These are phyloP conservation scores for Phialophora chinensis DNA, from an alignment of 2,329 filamentous ascomycete genomes.

Conservation along the genomic window DNA sequence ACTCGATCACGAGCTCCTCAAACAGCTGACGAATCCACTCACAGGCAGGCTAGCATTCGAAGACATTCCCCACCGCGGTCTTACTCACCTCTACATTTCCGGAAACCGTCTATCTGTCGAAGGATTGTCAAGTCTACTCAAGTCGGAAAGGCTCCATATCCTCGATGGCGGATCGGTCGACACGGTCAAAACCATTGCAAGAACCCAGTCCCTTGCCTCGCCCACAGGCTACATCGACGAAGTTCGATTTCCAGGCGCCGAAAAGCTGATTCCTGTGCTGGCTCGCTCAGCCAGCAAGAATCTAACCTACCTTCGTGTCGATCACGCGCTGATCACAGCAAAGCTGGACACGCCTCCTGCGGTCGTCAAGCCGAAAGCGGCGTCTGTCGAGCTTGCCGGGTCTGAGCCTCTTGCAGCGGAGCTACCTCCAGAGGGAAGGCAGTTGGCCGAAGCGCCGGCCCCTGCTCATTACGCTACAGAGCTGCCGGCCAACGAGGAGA, in stretches of 20 bases:
- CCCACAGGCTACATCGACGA: constrained; percentile 39
- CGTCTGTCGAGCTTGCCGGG: constrained; percentile 31
- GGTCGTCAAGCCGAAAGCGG: constrained; percentile 16
- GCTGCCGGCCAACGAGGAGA: constrained; percentile 42
- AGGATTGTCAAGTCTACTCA: constrained; percentile 59
- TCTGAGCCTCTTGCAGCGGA: constrained; percentile 38
- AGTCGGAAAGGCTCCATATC: constrained; percentile 59
- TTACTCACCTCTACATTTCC: constrained; percentile 66
- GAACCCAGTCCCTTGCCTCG: constrained; percentile 33
- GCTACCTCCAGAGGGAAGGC: constrained; percentile 43
- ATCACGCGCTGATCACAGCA: constrained; percentile 61
- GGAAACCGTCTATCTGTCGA: constrained; percentile 63
- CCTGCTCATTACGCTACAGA: constrained; percentile 42
- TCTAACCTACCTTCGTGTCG: constrained; percentile 61
- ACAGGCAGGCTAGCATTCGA: constrained; percentile 62
- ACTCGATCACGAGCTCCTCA: constrained; percentile 60
- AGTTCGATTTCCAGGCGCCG: constrained; percentile 55
- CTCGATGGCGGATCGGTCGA: constrained; percentile 61
- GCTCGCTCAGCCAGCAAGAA: constrained; percentile 54
- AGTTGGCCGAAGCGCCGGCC: constrained; percentile 39
- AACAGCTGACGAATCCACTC: constrained; percentile 56
- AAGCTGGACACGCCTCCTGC: constrained; percentile 39
- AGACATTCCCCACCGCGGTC: constrained; percentile 59
- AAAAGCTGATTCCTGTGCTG: constrained; percentile 61
- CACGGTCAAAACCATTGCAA: constrained; percentile 38